Conservation (phyloP, 2,329 filamentous ascomycete species). For the Penicillium sp. region DNA sequence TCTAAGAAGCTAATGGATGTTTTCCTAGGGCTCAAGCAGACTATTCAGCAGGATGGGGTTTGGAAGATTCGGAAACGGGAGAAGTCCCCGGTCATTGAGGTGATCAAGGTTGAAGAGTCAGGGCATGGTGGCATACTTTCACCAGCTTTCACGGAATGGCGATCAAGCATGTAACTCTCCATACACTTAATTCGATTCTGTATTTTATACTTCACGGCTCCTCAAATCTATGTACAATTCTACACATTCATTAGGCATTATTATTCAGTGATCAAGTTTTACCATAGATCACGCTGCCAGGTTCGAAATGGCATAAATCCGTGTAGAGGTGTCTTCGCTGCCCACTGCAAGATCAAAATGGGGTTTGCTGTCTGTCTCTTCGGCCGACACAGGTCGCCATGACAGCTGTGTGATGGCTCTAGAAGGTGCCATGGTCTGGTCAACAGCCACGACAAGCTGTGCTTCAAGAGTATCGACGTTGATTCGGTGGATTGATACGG, state of each 20-base stretch:
- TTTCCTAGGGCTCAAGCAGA: slow-evolving; percentile 59
- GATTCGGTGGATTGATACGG: slow-evolving; percentile 45
- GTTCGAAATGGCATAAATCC: slow-evolving; percentile 40
- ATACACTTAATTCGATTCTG: not conserved
- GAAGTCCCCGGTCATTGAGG: slow-evolving; percentile 66
- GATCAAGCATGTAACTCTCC: slow-evolving; percentile 22
- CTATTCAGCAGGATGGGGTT: slow-evolving; percentile 67
- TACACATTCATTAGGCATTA: not conserved
- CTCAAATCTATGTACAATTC: not conserved
- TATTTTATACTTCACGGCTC: not conserved
- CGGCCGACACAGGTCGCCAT: slow-evolving; percentile 58
- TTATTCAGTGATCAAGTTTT: not conserved
- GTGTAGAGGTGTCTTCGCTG: slow-evolving; percentile 47
- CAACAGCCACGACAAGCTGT: slow-evolving; percentile 32
- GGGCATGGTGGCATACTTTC: slow-evolving; percentile 77
- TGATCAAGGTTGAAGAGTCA: slow-evolving; percentile 70
- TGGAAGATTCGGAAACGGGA: slow-evolving; percentile 75
- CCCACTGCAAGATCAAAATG: slow-evolving; percentile 44
- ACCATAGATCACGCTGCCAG: slow-evolving; percentile 19
- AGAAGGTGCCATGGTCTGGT: slow-evolving; percentile 54
- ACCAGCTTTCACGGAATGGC: slow-evolving; percentile 75
- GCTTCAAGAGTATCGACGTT: slow-evolving; percentile 30
- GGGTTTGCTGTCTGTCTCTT: slow-evolving; percentile 12
- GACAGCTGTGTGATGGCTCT: slow-evolving; percentile 67
- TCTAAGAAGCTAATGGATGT: not conserved